Conservation (phyloP, 2,329 filamentous ascomycete genomes). For the Escovopsis sp. region DNA sequence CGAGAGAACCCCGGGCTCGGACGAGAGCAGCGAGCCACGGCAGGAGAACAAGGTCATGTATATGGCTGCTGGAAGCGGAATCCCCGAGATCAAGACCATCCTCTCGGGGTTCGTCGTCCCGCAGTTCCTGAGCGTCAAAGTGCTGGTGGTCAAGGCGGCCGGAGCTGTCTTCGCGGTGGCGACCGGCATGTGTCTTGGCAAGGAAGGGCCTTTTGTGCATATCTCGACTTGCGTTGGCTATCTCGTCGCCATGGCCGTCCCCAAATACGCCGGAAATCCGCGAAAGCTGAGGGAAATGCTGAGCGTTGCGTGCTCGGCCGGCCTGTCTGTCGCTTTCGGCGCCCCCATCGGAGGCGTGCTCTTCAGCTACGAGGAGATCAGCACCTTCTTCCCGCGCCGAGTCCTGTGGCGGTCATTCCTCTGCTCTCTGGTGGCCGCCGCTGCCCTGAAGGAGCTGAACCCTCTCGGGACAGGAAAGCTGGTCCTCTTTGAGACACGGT, state of each 20-base stretch:
- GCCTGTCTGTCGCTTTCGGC: constrained; percentile 87
- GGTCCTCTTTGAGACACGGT: constrained; percentile 88
- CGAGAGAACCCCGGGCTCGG: constrained; percentile 71
- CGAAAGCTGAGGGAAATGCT: constrained; percentile 84
- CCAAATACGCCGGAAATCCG: constrained; percentile 88
- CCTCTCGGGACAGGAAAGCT: constrained; percentile 95
- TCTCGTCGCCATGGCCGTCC: constrained; percentile 79
- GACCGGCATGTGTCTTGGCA: constrained; percentile 84
- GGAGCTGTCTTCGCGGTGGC: constrained; percentile 78
- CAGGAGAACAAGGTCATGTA: constrained; percentile 77
- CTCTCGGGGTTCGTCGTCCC: constrained; percentile 96
- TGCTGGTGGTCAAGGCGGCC: constrained; percentile 69
- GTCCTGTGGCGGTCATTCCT: constrained; percentile 96
- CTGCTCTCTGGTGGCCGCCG: constrained; percentile 83
- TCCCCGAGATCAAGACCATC: constrained; percentile 93
- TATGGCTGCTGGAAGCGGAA: constrained; percentile 86
- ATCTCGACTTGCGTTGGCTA: constrained; percentile 93
- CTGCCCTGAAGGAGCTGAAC: constrained; percentile 88
- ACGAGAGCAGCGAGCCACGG: constrained; percentile 51
- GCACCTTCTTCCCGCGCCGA: constrained; percentile 95
- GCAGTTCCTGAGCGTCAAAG: constrained; percentile 81
- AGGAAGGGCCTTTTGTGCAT: constrained; percentile 90
- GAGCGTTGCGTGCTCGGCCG: constrained; percentile 78
- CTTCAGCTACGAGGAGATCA: constrained; percentile 87
- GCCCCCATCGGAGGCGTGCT: constrained; percentile 76